Evolutionary conservation across 495 filamentous ascomycete species (phyloP).

Genomic region (Pseudotulostoma volvatum): DNA sequence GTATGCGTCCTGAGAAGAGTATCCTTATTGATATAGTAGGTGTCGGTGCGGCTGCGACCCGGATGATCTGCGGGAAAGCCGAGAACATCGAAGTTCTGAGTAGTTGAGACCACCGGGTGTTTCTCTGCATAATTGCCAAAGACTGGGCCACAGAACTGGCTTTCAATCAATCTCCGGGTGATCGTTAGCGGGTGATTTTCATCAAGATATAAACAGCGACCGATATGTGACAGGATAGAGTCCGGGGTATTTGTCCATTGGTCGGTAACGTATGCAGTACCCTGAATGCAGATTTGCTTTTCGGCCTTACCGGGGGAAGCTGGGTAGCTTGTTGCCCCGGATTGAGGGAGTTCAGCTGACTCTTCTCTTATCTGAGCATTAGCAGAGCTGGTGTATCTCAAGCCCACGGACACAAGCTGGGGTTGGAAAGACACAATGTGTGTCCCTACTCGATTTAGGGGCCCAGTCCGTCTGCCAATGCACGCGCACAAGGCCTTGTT

Average conservation of each 20-base stretch:
- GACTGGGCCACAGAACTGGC: conserved; percentile 55
- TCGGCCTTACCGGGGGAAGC: not conserved
- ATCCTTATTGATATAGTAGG: conserved; percentile 81
- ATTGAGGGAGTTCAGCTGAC: conserved; percentile 3
- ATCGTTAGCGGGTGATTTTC: conserved; percentile 80
- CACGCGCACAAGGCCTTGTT: conserved; percentile 28
- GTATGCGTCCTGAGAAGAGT: conserved; percentile 88
- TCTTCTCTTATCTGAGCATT: conserved; percentile 14
- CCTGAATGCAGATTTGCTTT: conserved; percentile 37
- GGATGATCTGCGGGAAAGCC: conserved; percentile 81
- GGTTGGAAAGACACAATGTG: conserved; percentile 12
- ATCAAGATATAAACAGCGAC: conserved; percentile 66
- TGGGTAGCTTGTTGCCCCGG: conserved; percentile 5
- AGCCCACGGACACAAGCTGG: conserved; percentile 4
- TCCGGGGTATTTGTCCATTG: conserved; percentile 73
- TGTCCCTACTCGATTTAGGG: conserved; percentile 10
- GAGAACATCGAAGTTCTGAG: conserved; percentile 89
- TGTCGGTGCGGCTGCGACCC: conserved; percentile 74
- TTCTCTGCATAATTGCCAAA: conserved; percentile 64
- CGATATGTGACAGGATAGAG: conserved; percentile 54
- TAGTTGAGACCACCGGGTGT: conserved; percentile 68
- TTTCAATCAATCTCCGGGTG: conserved; percentile 83
- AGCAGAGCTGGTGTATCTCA: conserved; percentile 23
- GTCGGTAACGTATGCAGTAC: conserved; percentile 48
- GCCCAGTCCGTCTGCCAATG: conserved; percentile 25